Conservation (phyloP, 2,329 filamentous ascomycete genomes). For the Leptosphaerulina australis region DNA sequence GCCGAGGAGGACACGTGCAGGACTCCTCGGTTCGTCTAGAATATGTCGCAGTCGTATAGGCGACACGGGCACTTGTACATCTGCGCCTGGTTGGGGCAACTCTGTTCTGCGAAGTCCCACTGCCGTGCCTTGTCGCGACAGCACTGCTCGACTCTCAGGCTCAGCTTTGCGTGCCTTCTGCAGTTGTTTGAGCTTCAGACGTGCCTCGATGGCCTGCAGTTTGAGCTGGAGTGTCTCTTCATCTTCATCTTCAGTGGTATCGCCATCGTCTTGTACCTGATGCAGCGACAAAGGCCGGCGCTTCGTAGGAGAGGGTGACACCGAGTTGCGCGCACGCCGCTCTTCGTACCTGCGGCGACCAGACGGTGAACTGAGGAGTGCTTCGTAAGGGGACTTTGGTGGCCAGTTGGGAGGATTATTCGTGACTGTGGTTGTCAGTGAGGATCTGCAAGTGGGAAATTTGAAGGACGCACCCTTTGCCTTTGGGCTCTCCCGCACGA, state of each 20-base stretch:
- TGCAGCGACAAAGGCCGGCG: constrained; percentile 38
- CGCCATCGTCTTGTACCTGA: constrained; percentile 45
- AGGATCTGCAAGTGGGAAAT: constrained; percentile 1
- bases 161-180: constrained; percentile 61
- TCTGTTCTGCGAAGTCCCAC: constrained; percentile 30
- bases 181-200: constrained; percentile 83
- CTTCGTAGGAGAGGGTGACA: constrained; percentile 64
- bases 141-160: constrained; percentile 28
- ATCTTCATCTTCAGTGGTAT: constrained; percentile 79
- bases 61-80: constrained; percentile 78
- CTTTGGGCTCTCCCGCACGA: constrained; percentile 56
- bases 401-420: constrained; percentile 60
- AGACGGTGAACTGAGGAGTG: constrained; percentile 72
- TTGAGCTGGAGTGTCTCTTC: constrained; percentile 89
- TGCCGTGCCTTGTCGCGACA: constrained; percentile 38
- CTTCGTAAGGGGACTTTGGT: constrained; percentile 66
- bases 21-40: constrained; percentile 68
- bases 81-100: constrained; percentile 31
- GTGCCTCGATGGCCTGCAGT: constrained; percentile 85
- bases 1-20: constrained; percentile 78
- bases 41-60: constrained; percentile 60
- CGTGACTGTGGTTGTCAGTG: constrained; percentile 41
- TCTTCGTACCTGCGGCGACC: constrained; percentile 78
- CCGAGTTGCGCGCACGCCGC: constrained; percentile 63
- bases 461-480: constrained; percentile 44